A percentile compares a stretch with the other conserved stretches of the same genome.
Evolutionary conservation across 2,329 filamentous ascomycete species (phyloP).

Genomic region (Aspergillus jensenii): DNA sequence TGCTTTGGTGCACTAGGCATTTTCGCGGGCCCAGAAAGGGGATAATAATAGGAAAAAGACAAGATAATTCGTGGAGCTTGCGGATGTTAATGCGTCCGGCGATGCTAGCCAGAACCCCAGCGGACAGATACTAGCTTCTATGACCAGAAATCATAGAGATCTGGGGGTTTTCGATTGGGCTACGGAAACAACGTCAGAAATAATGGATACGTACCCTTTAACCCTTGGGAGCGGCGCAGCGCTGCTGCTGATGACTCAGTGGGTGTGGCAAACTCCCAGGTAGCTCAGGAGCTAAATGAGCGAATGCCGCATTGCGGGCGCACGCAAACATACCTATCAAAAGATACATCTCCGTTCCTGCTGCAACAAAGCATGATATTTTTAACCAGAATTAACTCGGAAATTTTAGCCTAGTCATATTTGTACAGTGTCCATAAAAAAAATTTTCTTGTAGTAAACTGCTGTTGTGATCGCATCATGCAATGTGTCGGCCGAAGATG

Average conservation of each 20-base stretch:
- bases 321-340: slow-evolving; percentile 16
- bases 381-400: not conserved
- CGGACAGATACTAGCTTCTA: not conserved
- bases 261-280: slow-evolving; percentile 17
- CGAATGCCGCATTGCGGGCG: not conserved
- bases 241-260: slow-evolving; percentile 10
- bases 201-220: not conserved
- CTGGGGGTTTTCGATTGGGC: not conserved
- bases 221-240: slow-evolving; percentile 1
- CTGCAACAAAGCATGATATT: no score
- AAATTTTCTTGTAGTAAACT: not conserved
- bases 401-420: not conserved
- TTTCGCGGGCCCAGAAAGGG: slow-evolving; percentile 20
- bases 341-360: no score
- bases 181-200: not conserved
- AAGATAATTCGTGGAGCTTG: not conserved
- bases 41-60: not conserved
- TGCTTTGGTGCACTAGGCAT: slow-evolving; percentile 79
- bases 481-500: no score
- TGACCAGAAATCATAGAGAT: not conserved
- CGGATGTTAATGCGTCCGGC: not conserved
- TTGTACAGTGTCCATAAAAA: not conserved
- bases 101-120: not conserved
- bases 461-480: not conserved
- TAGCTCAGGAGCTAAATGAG: not conserved